Evolutionary conservation across 1,284 basidiomycete species (phyloP).

Genomic region (Naganishia sp.): DNA sequence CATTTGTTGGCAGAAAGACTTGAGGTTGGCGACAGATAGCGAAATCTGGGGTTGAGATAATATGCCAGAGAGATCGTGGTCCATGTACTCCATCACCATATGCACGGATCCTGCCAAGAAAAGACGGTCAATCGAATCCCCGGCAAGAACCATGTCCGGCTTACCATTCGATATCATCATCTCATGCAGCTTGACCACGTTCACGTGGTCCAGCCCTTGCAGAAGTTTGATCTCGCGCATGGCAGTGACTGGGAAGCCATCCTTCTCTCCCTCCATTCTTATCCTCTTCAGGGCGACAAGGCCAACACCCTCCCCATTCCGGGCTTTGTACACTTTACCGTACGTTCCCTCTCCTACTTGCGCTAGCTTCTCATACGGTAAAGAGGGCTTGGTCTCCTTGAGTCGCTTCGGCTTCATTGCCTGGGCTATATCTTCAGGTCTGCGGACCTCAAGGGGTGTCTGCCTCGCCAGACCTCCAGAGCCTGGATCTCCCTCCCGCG

Average conservation of each 20-base stretch:
- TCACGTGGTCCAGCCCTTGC: slow-evolving; percentile 84
- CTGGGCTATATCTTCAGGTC: background rate
- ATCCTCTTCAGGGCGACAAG: slow-evolving; percentile 95
- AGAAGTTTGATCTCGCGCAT: slow-evolving; percentile 98
- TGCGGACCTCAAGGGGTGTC: background rate
- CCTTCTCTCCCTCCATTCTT: slow-evolving; percentile 94
- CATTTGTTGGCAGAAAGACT: slow-evolving; percentile 94
- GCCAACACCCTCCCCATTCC: slow-evolving; percentile 70
- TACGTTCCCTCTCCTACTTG: slow-evolving; percentile 99
- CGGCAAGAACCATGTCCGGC: slow-evolving; percentile 35
- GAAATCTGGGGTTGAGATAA: slow-evolving; percentile 84
- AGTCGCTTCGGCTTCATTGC: slow-evolving; percentile 2
- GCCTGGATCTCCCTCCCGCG: background rate
- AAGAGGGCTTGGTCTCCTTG: background rate
- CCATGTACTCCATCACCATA: slow-evolving; percentile 99
- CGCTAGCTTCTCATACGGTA: slow-evolving; percentile 78
- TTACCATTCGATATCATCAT: slow-evolving; percentile 97
- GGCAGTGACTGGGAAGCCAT: slow-evolving; percentile 97
- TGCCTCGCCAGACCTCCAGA: no score
- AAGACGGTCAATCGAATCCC: background rate
- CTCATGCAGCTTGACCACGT: slow-evolving; percentile 86
- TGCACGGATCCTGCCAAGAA: slow-evolving; percentile 76
- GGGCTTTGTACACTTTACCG: slow-evolving; percentile 98
- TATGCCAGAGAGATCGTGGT: slow-evolving; percentile 95
- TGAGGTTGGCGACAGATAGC: slow-evolving; percentile 84